Evolutionary conservation across 768 basidiomycete species (phyloP).

Genomic region (Dendrothele bispora): DNA sequence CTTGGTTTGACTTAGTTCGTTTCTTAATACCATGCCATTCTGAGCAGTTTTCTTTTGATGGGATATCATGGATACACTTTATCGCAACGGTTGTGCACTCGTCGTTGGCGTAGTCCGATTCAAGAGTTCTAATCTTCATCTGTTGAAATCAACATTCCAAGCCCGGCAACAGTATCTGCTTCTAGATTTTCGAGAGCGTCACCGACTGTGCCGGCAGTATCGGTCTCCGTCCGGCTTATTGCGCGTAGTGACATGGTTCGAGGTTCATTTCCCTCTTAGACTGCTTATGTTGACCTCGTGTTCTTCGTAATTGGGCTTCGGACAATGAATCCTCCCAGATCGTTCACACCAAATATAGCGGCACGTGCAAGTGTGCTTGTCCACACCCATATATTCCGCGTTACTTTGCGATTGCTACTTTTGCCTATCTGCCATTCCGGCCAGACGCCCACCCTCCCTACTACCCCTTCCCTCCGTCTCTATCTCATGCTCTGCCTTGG

Average conservation of each 20-base stretch:
- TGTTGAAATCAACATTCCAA: no score
- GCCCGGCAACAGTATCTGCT: no score
- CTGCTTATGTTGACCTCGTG: constrained; percentile 9
- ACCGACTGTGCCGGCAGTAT: neutral
- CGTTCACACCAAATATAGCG: constrained; percentile 4
- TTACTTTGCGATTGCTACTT: constrained; percentile 20
- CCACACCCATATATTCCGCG: constrained; percentile 21
- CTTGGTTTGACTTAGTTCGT: no score
- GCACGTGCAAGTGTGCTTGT: constrained; percentile 13
- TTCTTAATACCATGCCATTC: no score
- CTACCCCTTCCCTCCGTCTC: constrained; percentile 25
- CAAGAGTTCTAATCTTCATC: no score
- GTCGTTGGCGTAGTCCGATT: no score
- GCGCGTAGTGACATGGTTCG: constrained; percentile 8
- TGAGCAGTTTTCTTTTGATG: no score
- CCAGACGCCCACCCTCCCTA: constrained; percentile 21
- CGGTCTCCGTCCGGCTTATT: neutral
- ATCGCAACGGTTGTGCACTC: no score
- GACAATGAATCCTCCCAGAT: neutral
- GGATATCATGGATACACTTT: no score
- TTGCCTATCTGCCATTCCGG: constrained; percentile 20
- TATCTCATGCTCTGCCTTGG: constrained; percentile 66
- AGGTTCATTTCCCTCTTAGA: constrained; percentile 8
- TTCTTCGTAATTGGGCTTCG: constrained; percentile 1
- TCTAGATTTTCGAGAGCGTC: neutral